Percentiles rank a stretch among this genome's conserved stretches.
Conservation (phyloP, 352 stramenopile species). For the Phytophthora pisi region DNA sequence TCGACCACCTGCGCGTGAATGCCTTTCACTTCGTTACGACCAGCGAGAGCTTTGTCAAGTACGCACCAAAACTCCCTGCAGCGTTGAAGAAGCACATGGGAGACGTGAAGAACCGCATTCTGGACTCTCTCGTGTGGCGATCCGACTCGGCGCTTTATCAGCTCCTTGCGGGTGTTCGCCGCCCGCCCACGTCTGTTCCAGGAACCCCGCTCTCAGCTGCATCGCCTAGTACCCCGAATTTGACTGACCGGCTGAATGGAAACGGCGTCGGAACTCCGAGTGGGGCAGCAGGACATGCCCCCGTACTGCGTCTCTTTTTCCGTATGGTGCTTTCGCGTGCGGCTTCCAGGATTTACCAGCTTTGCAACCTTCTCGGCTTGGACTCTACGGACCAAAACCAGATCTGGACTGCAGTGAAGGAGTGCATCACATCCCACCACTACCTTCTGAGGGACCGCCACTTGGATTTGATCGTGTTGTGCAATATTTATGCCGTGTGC, state of each 20-base stretch:
- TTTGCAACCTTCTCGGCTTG: constrained; percentile 72
- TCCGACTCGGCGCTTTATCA: constrained; percentile 75
- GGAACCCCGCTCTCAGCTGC: constrained; percentile 15
- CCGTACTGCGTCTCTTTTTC: constrained; percentile 85
- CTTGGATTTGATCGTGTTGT: constrained; percentile 83
- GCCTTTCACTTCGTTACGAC: constrained; percentile 89
- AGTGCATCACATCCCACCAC: constrained; percentile 71
- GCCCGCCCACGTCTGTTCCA: constrained; percentile 20
- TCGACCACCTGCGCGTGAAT: constrained; percentile 76
- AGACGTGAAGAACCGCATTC: constrained; percentile 83
- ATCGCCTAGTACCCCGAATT: constrained; percentile 22
- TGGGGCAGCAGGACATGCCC: constrained; percentile 30
- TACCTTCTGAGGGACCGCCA: constrained; percentile 75
- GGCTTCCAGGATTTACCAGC: constrained; percentile 77
- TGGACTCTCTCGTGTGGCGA: constrained; percentile 80
- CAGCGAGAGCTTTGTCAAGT: constrained; percentile 89
- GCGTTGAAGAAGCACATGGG: constrained; percentile 87
- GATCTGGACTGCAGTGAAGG: constrained; percentile 87
- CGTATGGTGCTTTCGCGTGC: constrained; percentile 86
- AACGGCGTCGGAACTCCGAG: constrained; percentile 4
- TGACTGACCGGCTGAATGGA: constrained; percentile 18
- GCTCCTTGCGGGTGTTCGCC: constrained; percentile 44
- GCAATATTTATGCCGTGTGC: constrained; percentile 85
- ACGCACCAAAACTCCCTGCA: constrained; percentile 70
- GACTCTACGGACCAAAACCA: constrained; percentile 83